A percentile compares a stretch with the other conserved stretches of the same genome.
These are phyloP conservation scores for Panaeolus cyanescens DNA, from an alignment of 768 basidiomycete species.

Conservation along the genomic window DNA sequence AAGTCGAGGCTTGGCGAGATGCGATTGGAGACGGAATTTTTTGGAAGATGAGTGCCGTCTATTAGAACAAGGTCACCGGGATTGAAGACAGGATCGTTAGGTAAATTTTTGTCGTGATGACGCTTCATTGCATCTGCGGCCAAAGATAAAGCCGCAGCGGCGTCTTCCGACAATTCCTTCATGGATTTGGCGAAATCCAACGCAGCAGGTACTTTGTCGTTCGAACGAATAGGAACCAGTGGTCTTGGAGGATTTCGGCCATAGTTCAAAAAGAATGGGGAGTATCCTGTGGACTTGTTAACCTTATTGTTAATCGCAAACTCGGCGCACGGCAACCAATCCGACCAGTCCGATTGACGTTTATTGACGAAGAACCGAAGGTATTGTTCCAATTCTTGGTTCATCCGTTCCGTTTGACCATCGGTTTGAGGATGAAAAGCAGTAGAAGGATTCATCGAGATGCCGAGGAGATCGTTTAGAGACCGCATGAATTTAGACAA, in stretches of 20 bases:
- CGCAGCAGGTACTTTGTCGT: conserved; percentile 11
- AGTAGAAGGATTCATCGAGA: conserved; percentile 28
- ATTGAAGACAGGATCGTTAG: conserved; percentile 4
- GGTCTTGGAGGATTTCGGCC: conserved; percentile 8
- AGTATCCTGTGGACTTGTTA: neutral
- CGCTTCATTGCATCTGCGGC: conserved; percentile 23
- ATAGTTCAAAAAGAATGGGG: conserved; percentile 1
- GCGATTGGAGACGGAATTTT: conserved; percentile 7
- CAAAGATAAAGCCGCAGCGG: conserved; percentile 11
- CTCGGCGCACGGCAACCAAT: neutral
- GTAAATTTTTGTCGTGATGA: neutral
- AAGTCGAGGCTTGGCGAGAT: conserved; percentile 20
- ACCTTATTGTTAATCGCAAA: neutral
- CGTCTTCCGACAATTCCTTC: conserved; percentile 16
- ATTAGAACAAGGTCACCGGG: conserved; percentile 23
- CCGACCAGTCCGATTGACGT: neutral
- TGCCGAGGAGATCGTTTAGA: conserved; percentile 21
- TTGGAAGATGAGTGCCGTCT: conserved; percentile 16
- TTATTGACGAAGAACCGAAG: neutral
- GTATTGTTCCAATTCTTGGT: conserved; percentile 22
- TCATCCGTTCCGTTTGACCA: conserved; percentile 26
- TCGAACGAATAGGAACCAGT: conserved; percentile 5
- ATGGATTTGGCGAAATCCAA: conserved; percentile 22
- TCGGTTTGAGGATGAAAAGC: conserved; percentile 42
- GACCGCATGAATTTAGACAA: conserved; percentile 31